Evolutionary conservation across 345 rosid species (phyloP).

Genomic region (Adansonia digitata): DNA sequence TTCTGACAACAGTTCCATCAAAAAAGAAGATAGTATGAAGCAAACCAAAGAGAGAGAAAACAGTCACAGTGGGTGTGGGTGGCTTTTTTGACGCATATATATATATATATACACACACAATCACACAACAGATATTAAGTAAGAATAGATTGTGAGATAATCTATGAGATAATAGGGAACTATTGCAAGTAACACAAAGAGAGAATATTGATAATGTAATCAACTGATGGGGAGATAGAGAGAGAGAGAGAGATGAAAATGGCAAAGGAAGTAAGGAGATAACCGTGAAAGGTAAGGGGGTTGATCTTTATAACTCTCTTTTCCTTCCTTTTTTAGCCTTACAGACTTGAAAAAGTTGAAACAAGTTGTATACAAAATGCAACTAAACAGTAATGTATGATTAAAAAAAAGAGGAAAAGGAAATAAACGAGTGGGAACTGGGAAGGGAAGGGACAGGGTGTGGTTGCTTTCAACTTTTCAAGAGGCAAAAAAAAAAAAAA

Average conservation of each 20-base stretch:
- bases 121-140: too few relatives aligned
- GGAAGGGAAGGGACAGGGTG: constrained; percentile 50
- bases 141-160: neutral
- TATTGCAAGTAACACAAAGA: neutral
- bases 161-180: neutral
- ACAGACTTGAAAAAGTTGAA: constrained; percentile 11
- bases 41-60: neutral
- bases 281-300: constrained; percentile 22
- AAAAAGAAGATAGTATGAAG: neutral
- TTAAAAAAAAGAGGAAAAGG: too few relatives aligned
- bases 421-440: constrained; percentile 25
- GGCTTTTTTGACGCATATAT: too few relatives aligned
- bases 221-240: constrained; percentile 9
- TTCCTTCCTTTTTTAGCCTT: constrained; percentile 35
- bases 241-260: neutral
- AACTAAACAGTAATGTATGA: too few relatives aligned
- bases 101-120: too few relatives aligned
- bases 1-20: constrained; percentile 8
- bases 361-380: too few relatives aligned
- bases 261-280: constrained; percentile 28
- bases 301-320: constrained; percentile 15
- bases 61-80: too few relatives aligned
- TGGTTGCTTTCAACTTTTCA: constrained; percentile 30
- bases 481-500: neutral
- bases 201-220: constrained; percentile 31